These are phyloP conservation scores for Rhynchosporium agropyri DNA, from an alignment of 2,329 filamentous ascomycete species.

Conservation along the genomic window DNA sequence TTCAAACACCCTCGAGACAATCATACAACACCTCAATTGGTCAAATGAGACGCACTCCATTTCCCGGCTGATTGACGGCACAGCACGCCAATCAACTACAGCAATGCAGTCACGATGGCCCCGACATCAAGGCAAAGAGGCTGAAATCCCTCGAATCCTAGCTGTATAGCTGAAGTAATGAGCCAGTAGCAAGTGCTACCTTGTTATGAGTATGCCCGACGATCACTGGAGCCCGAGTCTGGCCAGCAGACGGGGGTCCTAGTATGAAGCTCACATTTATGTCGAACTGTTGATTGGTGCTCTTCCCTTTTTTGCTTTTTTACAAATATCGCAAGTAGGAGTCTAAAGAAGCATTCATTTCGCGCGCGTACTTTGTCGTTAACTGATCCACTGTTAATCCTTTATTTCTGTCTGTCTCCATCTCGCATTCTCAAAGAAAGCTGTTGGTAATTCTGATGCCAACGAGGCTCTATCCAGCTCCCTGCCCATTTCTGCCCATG, in stretches of 20 bases:
- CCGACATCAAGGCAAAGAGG: constrained; percentile 5
- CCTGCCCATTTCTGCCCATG: constrained; percentile 5
- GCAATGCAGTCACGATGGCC: background rate
- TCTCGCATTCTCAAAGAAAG: background rate
- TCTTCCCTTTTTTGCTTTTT: constrained; percentile 17
- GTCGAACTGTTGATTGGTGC: constrained; percentile 27
- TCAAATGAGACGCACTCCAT: background rate
- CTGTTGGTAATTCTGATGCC: constrained; percentile 9
- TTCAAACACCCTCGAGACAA: background rate
- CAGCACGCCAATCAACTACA: constrained; percentile 8
- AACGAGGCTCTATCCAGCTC: constrained; percentile 14
- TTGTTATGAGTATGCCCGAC: constrained; percentile 5
- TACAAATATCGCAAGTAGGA: background rate
- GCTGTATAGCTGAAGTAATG: background rate
- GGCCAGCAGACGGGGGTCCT: constrained; percentile 12
- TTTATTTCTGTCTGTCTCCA: background rate
- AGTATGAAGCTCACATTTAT: constrained; percentile 15
- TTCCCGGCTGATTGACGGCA: constrained; percentile 2
- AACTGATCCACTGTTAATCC: background rate
- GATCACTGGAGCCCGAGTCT: constrained; percentile 15
- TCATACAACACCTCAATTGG: constrained; percentile 4
- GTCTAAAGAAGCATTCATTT: background rate
- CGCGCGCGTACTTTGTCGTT: constrained; percentile 2
- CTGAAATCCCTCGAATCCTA: constrained; percentile 11
- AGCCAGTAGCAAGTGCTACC: background rate